Base-by-base conservation (phyloP, 139 green algal species). In the Dunaliella sp. region DNA sequence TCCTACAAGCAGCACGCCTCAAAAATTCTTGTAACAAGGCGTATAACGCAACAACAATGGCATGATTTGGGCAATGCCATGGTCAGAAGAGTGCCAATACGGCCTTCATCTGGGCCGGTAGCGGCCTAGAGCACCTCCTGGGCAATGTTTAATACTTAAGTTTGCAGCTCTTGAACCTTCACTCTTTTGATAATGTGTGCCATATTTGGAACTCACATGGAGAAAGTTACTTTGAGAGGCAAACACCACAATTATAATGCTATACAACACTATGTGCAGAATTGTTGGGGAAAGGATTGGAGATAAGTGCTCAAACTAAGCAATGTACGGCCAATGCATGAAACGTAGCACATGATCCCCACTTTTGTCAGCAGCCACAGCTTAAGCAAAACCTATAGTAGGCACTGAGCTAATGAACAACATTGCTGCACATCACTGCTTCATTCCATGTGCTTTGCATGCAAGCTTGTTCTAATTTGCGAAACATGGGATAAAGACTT, bases 391-490 rank as follows among this genome's bases (percentile, higher is more conserved):
- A n/a, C n/a, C n/a, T n/a, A n/a, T n/a, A n/a, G n/a, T n/a, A n/a
- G n/a, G n/a, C n/a, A n/a, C n/a, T n/a, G 21, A 74, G 21, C 58
- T 24, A 74, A 74, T 74, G 58, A 74, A 30, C 58, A 74, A 24
- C 21, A 74, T 74, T 24, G 58, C 58, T 24, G 21, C 21, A 21
- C 58, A 30, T 74, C 58, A 21, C 58, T 74, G 21, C 58, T 2
- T 36, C 7, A 75, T 34, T 3, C n/a, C 1, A 25, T 74, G 3
- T 3, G 31, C 80, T 37, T 72, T 73, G 3, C 31, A 86, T 32
- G 73, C 48, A 32, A 86, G 48, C 24, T 83, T 30, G 57, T 38
- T 73, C 81, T 86, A 83, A 73, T n/a, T 34, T 3, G n/a, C n/a
- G n/a, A n/a, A n/a, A n/a, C n/a, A n/a, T n/a, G n/a, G n/a, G n/a